phyloP scores from a whole-genome alignment of 192 early-diverging fungal genomes.

The Geranomyces michiganensis region DNA sequence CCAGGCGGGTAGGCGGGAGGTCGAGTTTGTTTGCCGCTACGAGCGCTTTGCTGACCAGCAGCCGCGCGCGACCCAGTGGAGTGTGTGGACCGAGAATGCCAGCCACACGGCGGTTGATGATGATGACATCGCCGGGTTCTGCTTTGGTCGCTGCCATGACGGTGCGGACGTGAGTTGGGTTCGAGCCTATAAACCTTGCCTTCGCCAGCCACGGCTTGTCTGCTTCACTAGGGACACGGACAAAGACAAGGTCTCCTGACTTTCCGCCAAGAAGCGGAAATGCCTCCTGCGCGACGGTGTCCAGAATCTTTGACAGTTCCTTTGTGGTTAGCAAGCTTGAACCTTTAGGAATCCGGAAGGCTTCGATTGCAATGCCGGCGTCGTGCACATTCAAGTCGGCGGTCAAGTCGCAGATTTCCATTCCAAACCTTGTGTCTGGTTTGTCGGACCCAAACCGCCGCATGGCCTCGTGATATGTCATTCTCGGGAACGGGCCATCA shows the following conservation, averaged over 20 bases:
- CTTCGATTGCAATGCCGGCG: constrained; percentile 27
- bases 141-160: constrained; percentile 44
- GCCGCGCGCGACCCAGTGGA: constrained; percentile 48
- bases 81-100: constrained; percentile 53
- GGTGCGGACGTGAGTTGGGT: constrained; percentile 32
- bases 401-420: constrained; percentile 59
- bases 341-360: constrained; percentile 25
- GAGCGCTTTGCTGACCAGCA: constrained; percentile 38
- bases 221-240: constrained; percentile 51
- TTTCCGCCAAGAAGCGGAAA: constrained; percentile 41
- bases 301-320: constrained; percentile 9
- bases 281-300: constrained; percentile 22
- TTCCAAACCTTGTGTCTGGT: constrained; percentile 80
- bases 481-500: constrained; percentile 60
- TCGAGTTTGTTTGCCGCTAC: constrained; percentile 14
- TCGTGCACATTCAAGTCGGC: neutral
- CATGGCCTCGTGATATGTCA: constrained; percentile 86
- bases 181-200: neutral
- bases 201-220: constrained; percentile 30
- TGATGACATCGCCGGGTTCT: constrained; percentile 59
- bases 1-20: constrained; percentile 20
- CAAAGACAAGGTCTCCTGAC: constrained; percentile 38
- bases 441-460: constrained; percentile 86
- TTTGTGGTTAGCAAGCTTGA: neutral
- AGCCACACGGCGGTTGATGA: constrained; percentile 53